Evolutionary conservation across 2,329 filamentous ascomycete genomes (phyloP).

Genomic region (Cytospora piceicola): DNA sequence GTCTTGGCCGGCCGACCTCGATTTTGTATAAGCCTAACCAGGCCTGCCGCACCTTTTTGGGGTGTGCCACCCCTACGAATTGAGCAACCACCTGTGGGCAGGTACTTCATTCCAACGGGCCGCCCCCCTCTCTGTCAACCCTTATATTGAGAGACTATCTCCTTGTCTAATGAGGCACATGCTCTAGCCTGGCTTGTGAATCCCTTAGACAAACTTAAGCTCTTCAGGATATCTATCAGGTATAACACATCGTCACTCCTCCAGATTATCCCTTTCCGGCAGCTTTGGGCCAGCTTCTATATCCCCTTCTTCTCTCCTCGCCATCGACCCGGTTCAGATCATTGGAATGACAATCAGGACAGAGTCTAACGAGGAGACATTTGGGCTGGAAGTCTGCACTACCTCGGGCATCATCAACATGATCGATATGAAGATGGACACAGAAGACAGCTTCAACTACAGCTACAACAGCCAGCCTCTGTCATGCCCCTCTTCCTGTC

Average conservation of each 20-base stretch:
- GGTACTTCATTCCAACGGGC: constrained; percentile 30
- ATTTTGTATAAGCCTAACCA: constrained; percentile 19
- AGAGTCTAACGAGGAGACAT: constrained; percentile 4
- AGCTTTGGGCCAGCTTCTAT: constrained; percentile 6
- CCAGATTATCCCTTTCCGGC: constrained; percentile 22
- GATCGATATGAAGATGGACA: constrained; percentile 23
- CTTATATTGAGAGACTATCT: constrained; percentile 27
- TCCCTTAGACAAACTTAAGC: constrained; percentile 18
- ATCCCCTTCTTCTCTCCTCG: constrained; percentile 16
- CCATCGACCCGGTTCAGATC: constrained; percentile 6
- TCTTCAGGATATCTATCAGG: constrained; percentile 23
- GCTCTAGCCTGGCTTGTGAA: constrained; percentile 16
- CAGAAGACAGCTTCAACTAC: constrained; percentile 21
- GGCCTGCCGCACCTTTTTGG: constrained; percentile 23
- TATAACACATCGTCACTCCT: constrained; percentile 21
- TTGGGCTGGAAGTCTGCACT: constrained; percentile 15
- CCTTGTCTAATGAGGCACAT: constrained; percentile 19
- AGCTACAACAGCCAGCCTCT: constrained; percentile 22
- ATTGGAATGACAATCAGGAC: constrained; percentile 23
- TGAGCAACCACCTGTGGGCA: constrained; percentile 27
- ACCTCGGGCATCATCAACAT: constrained; percentile 15
- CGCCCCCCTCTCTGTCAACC: constrained; percentile 17
- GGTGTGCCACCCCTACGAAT: constrained; percentile 30
- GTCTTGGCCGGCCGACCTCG: constrained; percentile 25
- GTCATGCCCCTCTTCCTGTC: constrained; percentile 27